Percentiles rank a stretch among this genome's conserved stretches.
These are phyloP conservation scores for Taphrina betulina DNA, from an alignment of 1,139 yeast species.

Conservation along the genomic window DNA sequence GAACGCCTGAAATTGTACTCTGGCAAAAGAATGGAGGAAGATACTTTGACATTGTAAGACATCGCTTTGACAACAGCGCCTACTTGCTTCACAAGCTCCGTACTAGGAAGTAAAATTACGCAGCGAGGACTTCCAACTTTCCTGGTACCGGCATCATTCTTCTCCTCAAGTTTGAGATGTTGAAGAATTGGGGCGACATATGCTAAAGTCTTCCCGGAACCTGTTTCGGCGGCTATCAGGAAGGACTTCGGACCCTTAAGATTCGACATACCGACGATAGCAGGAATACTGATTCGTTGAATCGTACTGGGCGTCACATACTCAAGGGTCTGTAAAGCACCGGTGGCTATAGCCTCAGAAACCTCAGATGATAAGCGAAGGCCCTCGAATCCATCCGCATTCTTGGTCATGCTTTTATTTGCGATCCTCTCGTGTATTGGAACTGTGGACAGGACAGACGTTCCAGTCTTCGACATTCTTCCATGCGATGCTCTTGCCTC, in stretches of 20 bases:
- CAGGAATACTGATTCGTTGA: conserved; percentile 58
- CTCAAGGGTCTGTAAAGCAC: conserved; percentile 47
- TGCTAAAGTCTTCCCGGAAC: conserved; percentile 94
- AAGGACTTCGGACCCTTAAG: conserved; percentile 51
- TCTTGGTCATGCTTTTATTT: conserved; percentile 17
- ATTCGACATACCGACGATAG: conserved; percentile 34
- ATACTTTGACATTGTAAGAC: conserved; percentile 50
- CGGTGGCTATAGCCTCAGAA: conserved; percentile 60
- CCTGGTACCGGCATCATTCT: conserved; percentile 39
- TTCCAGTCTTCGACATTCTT: conserved; percentile 28
- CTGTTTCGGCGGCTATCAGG: conserved; percentile 92
- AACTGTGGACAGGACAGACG: conserved; percentile 9
- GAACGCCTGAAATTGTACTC: conserved; percentile 33
- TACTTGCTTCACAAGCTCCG: conserved; percentile 83
- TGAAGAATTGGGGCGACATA: conserved; percentile 75
- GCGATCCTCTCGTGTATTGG: conserved; percentile 22
- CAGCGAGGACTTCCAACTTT: conserved; percentile 51
- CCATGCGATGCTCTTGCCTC: conserved; percentile 3
- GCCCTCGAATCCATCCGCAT: conserved; percentile 52
- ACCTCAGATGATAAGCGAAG: conserved; percentile 67
- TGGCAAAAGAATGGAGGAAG: conserved; percentile 41
- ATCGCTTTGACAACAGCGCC: conserved; percentile 56
- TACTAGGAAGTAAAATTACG: conserved; percentile 79
- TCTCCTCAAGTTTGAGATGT: conserved; percentile 50
- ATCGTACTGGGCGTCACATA: conserved; percentile 59